A percentile compares a stretch with the other conserved stretches of the same genome.
Conservation (phyloP, 2,329 filamentous ascomycete genomes). For the Fusarium musae region DNA sequence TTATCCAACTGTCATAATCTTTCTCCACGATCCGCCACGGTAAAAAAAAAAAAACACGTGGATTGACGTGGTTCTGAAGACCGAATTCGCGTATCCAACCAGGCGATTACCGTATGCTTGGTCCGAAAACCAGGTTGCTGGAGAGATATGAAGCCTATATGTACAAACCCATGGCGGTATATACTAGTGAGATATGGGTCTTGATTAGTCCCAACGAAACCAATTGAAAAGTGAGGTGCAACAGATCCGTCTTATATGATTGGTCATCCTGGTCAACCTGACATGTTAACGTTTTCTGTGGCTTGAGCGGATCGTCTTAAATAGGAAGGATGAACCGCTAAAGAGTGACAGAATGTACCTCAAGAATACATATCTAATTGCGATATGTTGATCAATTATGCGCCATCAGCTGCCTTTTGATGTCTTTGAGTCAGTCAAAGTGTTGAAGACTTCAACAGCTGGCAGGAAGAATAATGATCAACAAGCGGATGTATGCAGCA, state of each 20-base stretch:
- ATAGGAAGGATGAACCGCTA: conserved; percentile 22
- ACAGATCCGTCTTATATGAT: conserved; percentile 21
- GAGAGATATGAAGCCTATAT: conserved; percentile 22
- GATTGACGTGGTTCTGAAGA: not conserved
- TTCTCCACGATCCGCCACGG: not conserved
- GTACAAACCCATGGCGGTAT: conserved; percentile 4
- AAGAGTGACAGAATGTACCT: not conserved
- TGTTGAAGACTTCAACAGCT: not conserved
- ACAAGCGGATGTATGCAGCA: conserved; percentile 19
- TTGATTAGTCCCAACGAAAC: conserved; percentile 1
- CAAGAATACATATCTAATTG: not conserved
- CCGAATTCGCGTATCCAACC: conserved; percentile 8
- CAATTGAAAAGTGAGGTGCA: conserved; percentile 7
- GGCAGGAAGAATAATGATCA: not conserved
- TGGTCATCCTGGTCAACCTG: not conserved
- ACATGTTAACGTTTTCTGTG: conserved; percentile 3
- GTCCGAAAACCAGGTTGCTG: conserved; percentile 33
- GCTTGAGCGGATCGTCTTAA: conserved; percentile 10
- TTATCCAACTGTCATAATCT: not conserved
- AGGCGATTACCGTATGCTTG: conserved; percentile 4
- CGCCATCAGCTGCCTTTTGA: not conserved
- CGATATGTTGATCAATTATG: not conserved
- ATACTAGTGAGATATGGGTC: conserved; percentile 8
- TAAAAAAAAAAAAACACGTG: conserved; percentile 2
- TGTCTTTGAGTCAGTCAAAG: conserved; percentile 6